A percentile compares a stretch with the other conserved stretches of the same genome.
These are phyloP conservation scores for Chenopodium formosanum DNA, from an alignment of 148 eudicot genomes.

Conservation along the genomic window DNA sequence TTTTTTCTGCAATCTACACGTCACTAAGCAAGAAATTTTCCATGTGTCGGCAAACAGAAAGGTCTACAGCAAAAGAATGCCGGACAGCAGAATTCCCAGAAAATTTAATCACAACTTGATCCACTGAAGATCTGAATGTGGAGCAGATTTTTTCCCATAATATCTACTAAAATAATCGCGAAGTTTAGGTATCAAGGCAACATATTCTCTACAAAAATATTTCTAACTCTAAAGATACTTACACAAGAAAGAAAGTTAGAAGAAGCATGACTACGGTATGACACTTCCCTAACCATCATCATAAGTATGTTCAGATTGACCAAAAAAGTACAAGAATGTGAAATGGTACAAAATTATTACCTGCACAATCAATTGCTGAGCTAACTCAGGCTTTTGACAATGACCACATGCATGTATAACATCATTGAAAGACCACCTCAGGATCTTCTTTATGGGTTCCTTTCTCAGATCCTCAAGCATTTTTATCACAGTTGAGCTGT, in stretches of 20 bases:
- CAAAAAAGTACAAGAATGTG: conserved; percentile 1
- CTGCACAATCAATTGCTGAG: conserved; percentile 72
- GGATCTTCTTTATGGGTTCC: conserved; percentile 43
- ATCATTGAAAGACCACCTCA: conserved; percentile 72
- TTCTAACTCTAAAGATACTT: neutral
- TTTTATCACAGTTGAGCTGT: conserved; percentile 22
- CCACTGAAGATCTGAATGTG: neutral
- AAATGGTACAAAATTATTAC: conserved; percentile 33
- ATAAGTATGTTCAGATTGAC: neutral
- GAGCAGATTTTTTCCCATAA: neutral
- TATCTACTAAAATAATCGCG: neutral
- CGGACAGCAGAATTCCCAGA: neutral
- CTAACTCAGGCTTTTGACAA: conserved; percentile 39
- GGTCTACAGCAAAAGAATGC: neutral
- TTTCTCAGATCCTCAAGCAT: conserved; percentile 24
- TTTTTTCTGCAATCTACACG: neutral
- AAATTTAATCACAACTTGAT: neutral
- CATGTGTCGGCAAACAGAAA: neutral
- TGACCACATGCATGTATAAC: conserved; percentile 66
- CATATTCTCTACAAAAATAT: neutral
- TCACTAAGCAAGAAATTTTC: neutral
- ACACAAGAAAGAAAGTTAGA: neutral
- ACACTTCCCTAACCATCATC: neutral
- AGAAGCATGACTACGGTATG: neutral
- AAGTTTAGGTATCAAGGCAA: neutral